Evolutionary conservation across 2,329 filamentous ascomycete genomes (phyloP).

Genomic region (Monilinia fructicola): DNA sequence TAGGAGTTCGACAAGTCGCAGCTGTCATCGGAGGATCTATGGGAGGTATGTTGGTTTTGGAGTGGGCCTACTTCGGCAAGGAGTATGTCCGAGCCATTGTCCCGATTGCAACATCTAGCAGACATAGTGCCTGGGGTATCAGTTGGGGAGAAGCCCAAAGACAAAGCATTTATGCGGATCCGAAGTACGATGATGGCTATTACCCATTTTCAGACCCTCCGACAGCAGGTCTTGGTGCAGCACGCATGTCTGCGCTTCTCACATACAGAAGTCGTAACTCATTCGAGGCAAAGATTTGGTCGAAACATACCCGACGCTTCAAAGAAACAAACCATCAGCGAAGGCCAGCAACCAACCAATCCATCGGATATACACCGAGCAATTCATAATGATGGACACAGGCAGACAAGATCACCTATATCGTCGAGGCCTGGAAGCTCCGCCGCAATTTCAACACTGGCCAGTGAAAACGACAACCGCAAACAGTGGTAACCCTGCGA

Average conservation of each 20-base stretch:
- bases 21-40: constrained; percentile 81
- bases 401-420: constrained; percentile 53
- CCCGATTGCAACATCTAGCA: constrained; percentile 79
- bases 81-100: constrained; percentile 79
- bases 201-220: constrained; percentile 87
- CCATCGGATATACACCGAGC: constrained; percentile 67
- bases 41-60: constrained; percentile 86
- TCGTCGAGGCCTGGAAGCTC: constrained; percentile 47
- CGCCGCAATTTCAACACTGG: constrained; percentile 25
- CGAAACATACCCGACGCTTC: constrained; percentile 87
- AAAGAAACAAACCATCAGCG: constrained; percentile 79
- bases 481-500: constrained; percentile 37
- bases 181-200: constrained; percentile 97
- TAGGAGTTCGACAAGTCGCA: constrained; percentile 76
- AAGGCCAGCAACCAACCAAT: constrained; percentile 57
- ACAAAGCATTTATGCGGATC: constrained; percentile 95
- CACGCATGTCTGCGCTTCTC: constrained; percentile 92
- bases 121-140: constrained; percentile 86
- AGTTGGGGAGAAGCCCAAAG: constrained; percentile 88
- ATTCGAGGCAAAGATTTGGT: constrained; percentile 89
- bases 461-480: constrained; percentile 27
- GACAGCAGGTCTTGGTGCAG: constrained; percentile 81
- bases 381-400: constrained; percentile 81
- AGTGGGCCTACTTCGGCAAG: constrained; percentile 88
- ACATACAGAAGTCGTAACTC: constrained; percentile 97